These are phyloP conservation scores for Avicennia marina DNA, from an alignment of 257 asterid genomes.

Conservation along the genomic window DNA sequence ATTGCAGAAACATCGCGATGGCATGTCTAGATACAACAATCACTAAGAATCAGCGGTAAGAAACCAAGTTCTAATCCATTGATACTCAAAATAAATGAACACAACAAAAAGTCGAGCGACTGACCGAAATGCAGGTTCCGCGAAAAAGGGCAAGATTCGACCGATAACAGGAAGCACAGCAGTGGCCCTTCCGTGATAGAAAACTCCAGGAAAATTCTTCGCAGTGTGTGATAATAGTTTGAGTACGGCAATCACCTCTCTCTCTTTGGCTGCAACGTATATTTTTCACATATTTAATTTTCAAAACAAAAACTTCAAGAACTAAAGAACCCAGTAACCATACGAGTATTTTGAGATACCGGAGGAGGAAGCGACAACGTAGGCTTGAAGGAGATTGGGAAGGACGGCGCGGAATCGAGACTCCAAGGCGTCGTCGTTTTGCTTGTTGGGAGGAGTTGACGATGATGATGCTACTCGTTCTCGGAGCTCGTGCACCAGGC, in stretches of 20 bases:
- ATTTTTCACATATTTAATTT: not conserved
- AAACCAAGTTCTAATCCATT: not conserved
- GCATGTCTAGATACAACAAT: not conserved
- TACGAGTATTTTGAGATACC: slow-evolving; percentile 31
- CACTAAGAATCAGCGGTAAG: not conserved
- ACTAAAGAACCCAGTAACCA: not conserved
- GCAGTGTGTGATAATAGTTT: slow-evolving; percentile 67
- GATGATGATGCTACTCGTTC: slow-evolving; percentile 81
- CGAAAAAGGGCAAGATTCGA: slow-evolving; percentile 60
- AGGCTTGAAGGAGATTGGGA: slow-evolving; percentile 68
- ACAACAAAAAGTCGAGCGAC: slow-evolving; percentile 5
- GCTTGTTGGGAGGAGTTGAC: slow-evolving; percentile 51
- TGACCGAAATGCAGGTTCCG: slow-evolving; percentile 70
- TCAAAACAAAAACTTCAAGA: not conserved
- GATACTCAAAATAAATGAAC: not conserved
- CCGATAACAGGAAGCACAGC: slow-evolving; percentile 76
- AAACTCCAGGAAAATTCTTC: slow-evolving; percentile 76
- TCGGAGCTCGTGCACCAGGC: slow-evolving; percentile 83
- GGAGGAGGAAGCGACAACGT: slow-evolving; percentile 64
- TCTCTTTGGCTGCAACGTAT: slow-evolving; percentile 49
- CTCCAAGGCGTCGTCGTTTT: slow-evolving; percentile 73
- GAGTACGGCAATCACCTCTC: slow-evolving; percentile 76
- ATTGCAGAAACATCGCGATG: not conserved
- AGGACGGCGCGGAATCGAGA: slow-evolving; percentile 81
- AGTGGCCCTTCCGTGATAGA: slow-evolving; percentile 68